phyloP scores from a whole-genome alignment of 495 filamentous ascomycete species.

The Penicillium cinerascens region DNA sequence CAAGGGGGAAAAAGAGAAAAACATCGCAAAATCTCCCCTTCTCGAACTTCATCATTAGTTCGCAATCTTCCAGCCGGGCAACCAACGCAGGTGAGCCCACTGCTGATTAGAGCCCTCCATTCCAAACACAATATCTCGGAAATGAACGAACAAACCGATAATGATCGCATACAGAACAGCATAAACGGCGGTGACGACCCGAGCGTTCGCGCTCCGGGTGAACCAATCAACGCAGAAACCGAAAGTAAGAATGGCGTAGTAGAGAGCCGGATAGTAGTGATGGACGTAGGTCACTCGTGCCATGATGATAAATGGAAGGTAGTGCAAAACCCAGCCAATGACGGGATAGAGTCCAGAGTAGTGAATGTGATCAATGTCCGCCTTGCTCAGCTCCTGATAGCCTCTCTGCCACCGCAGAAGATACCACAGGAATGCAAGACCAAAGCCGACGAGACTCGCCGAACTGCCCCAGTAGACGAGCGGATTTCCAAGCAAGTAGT shows the following conservation, averaged over 20 bases:
- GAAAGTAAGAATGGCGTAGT: conserved; percentile 87
- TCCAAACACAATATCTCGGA: conserved; percentile 94
- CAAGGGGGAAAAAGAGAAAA: background rate
- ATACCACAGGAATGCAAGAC: conserved; percentile 73
- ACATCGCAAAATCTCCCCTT: background rate
- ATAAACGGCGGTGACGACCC: conserved; percentile 60
- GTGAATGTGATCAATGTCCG: conserved; percentile 87
- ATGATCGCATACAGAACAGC: conserved; percentile 64
- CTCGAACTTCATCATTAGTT: conserved; percentile 25
- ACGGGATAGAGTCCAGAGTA: conserved; percentile 89
- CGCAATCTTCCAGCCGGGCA: conserved; percentile 55
- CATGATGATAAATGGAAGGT: conserved; percentile 94
- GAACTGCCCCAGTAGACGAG: conserved; percentile 95
- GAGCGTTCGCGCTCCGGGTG: conserved; percentile 58
- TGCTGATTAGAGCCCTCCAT: conserved; percentile 83
- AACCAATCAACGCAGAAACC: conserved; percentile 90
- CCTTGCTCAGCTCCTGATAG: conserved; percentile 73
- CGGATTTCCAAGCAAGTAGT: conserved; percentile 97
- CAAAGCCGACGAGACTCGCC: conserved; percentile 67
- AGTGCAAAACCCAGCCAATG: conserved; percentile 94
- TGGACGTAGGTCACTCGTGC: conserved; percentile 98
- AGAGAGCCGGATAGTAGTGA: conserved; percentile 98
- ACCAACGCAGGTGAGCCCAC: conserved; percentile 93
- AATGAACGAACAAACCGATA: conserved; percentile 79
- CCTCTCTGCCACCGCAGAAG: conserved; percentile 94